phyloP scores from a whole-genome alignment of 306 rosid species.

The Corylus avellana region DNA sequence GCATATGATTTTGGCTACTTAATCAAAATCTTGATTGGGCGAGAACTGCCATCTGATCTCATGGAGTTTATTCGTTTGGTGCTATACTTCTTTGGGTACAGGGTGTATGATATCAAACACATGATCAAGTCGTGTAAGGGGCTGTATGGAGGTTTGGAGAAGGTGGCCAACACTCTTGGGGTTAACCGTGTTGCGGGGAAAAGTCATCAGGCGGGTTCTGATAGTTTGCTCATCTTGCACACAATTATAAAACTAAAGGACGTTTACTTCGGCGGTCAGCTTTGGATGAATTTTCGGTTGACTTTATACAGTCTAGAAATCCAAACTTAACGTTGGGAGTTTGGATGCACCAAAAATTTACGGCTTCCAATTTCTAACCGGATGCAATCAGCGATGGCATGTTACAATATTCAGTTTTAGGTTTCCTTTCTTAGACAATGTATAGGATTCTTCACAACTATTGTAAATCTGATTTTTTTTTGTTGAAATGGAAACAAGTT shows the following conservation, averaged over 20 bases:
- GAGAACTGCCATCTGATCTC: not conserved
- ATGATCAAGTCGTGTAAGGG: not conserved
- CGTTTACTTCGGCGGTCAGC: not conserved
- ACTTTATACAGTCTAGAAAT: too few species aligned
- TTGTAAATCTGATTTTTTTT: slow-evolving; percentile 52
- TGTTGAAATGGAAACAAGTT: not conserved
- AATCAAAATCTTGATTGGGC: not conserved
- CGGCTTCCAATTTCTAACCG: too few species aligned
- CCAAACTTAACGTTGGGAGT: too few species aligned
- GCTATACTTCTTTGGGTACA: not conserved
- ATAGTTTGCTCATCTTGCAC: not conserved
- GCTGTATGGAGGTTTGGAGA: not conserved
- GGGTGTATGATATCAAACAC: not conserved
- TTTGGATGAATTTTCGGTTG: too few species aligned
- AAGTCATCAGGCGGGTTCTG: not conserved
- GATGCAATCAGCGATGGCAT: slow-evolving; percentile 58
- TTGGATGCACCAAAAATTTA: too few species aligned
- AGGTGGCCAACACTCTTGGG: not conserved
- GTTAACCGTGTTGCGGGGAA: not conserved
- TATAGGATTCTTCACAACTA: slow-evolving; percentile 70
- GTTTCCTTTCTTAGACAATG: slow-evolving; percentile 59
- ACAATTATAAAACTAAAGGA: not conserved
- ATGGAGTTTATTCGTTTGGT: not conserved
- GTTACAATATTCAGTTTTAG: slow-evolving; percentile 53
- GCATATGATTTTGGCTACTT: not conserved